A percentile compares a stretch with the other conserved stretches of the same genome.
These are phyloP conservation scores for Yarrowia galli DNA, from an alignment of 1,139 yeast species.

Conservation along the genomic window DNA sequence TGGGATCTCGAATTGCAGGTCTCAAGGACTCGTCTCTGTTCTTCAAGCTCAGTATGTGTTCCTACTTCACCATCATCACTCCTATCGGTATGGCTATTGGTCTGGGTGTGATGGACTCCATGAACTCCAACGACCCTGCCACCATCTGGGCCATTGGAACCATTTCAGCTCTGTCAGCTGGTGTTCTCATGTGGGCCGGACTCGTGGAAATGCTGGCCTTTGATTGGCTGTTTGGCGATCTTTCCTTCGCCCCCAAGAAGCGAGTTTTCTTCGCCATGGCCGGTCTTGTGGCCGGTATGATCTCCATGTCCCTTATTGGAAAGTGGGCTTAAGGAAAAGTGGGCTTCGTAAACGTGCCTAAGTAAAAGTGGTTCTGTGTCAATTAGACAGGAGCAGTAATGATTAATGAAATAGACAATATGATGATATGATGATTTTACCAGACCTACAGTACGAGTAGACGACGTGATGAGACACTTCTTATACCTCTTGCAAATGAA, in stretches of 20 bases:
- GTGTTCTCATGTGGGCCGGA: slow-evolving; percentile 81
- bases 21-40: slow-evolving; percentile 47
- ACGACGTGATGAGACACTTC: too few relatives aligned
- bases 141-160: slow-evolving; percentile 74
- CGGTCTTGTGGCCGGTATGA: slow-evolving; percentile 51
- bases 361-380: background rate
- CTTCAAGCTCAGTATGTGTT: slow-evolving; percentile 48
- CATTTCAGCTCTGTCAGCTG: slow-evolving; percentile 80
- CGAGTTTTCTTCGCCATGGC: slow-evolving; percentile 46
- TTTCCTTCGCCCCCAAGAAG: slow-evolving; percentile 46
- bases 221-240: slow-evolving; percentile 57
- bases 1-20: slow-evolving; percentile 80
- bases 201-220: slow-evolving; percentile 84
- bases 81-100: slow-evolving; percentile 86
- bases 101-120: slow-evolving; percentile 72
- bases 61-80: slow-evolving; percentile 68
- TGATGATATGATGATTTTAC: background rate
- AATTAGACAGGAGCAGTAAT: background rate
- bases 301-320: slow-evolving; percentile 55
- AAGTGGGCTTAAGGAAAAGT: slow-evolving; percentile 55
- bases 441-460: too few relatives aligned
- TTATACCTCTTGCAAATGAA: too few relatives aligned
- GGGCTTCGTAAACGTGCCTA: too few relatives aligned
- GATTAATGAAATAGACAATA: slow-evolving; percentile 2
- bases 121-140: slow-evolving; percentile 60